phyloP scores from a whole-genome alignment of 441 rosid genomes.

The Brassica balearica region DNA sequence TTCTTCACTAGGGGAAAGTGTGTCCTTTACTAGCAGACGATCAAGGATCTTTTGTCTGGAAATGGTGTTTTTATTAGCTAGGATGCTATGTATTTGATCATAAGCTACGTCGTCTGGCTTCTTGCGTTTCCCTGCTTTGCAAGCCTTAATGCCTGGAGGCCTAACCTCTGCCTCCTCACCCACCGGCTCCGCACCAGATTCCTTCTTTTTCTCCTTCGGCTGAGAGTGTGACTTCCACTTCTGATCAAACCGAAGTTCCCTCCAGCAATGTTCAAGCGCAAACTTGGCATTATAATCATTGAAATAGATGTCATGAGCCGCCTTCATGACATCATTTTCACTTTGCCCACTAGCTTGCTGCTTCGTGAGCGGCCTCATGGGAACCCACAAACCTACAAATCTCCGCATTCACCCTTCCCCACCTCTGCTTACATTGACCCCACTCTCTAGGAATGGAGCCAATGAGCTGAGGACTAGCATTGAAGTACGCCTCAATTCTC shows the following conservation, averaged over 20 bases:
- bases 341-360: background rate
- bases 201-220: background rate
- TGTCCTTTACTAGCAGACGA: background rate
- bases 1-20: too few species aligned
- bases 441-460: too few species aligned
- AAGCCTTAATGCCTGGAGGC: background rate
- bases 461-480: too few species aligned
- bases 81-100: background rate
- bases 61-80: background rate
- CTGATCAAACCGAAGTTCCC: too few species aligned
- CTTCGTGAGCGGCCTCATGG: background rate
- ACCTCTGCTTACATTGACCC: background rate
- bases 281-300: too few species aligned
- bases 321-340: background rate
- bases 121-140: background rate
- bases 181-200: background rate
- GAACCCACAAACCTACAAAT: background rate
- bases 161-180: background rate
- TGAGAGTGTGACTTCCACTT: too few species aligned
- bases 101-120: background rate
- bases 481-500: too few species aligned
- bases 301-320: too few species aligned
- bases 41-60: background rate
- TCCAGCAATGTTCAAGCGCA: too few species aligned
- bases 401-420: background rate